Base-by-base conservation (phyloP, 1,284 basidiomycete species). In the Malassezia equina region DNA sequence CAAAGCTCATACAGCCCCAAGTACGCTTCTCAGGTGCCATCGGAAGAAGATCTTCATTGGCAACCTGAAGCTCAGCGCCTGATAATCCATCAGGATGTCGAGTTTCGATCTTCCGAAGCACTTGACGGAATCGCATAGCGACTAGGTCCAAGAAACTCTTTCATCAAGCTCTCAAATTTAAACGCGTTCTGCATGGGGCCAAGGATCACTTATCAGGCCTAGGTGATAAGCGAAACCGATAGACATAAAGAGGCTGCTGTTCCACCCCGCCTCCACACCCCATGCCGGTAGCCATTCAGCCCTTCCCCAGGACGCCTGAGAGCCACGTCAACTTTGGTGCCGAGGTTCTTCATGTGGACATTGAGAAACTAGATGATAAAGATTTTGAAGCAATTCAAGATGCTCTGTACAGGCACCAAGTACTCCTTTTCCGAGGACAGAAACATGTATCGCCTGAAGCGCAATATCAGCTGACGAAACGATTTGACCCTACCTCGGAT, bases 1-100 rank as follows among this genome's bases (percentile, higher is more conserved):
- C 59, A 44, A 63, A 71, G 47, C 61, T 59, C 24, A 47, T 17
- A 45, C 57, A 58, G 23, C 41, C 43, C 70, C 70, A 71, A 0
- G 60, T 64, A 9, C 70, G 60, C 8, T 57, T 41, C 17, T 60
- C 57, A 24, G 65, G 66, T 1, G 62, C 13, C 27, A 9, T 51
- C 2, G 19, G 28, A 9, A 46, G 19, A 2, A 46, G 21, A 19
- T 46, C 44, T 27, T 46, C 44, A 27, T 46, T 46, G n/a, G 44
- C 44, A 29, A 46, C 29, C 27, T 46, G 44, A 6, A 46, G 27
- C 44, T 46, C 44, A 15, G 44, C 44, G 7, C 19, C 29, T 3
- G 44, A 46, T 29, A 46, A 11, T 27, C 44, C 44, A 17, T 46
- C 44, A 24, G 44, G 44, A 11, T 33, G 44, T n/a, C 44, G 27